Percentiles rank a stretch among this genome's conserved stretches.
These are phyloP conservation scores for Omphalotus guepiniiformis DNA, from an alignment of 768 basidiomycete genomes.

Conservation along the genomic window DNA sequence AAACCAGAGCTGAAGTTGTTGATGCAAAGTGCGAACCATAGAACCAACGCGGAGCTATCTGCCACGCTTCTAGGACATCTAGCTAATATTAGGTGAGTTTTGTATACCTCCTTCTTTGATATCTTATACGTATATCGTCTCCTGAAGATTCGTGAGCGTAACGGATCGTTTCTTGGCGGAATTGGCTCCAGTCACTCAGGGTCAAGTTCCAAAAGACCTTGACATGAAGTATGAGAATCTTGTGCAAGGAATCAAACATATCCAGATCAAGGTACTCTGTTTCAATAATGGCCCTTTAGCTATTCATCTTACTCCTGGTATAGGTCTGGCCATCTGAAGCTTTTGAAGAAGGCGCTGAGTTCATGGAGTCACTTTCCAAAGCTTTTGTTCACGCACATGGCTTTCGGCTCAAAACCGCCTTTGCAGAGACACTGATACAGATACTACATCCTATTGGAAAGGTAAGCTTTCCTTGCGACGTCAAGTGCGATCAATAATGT, in stretches of 20 bases:
- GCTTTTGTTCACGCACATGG: constrained; percentile 85
- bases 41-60: constrained; percentile 77
- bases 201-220: constrained; percentile 73
- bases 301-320: constrained; percentile 2
- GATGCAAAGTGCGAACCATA: constrained; percentile 68
- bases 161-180: constrained; percentile 87
- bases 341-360: constrained; percentile 92
- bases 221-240: constrained; percentile 85
- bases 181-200: constrained; percentile 67
- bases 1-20: constrained; percentile 65
- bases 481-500: constrained; percentile 6
- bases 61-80: constrained; percentile 82
- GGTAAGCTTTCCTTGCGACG: constrained; percentile 32
- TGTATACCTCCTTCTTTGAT: not conserved
- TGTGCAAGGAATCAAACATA: constrained; percentile 72
- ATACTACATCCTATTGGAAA: constrained; percentile 87
- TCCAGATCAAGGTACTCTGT: constrained; percentile 69
- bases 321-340: constrained; percentile 93
- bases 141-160: constrained; percentile 78
- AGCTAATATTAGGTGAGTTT: constrained; percentile 68
- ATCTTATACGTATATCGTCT: not conserved
- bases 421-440: constrained; percentile 75
- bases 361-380: constrained; percentile 78
- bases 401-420: constrained; percentile 73
- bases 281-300: not conserved